Base-by-base conservation (phyloP, 345 rosid genomes). In the Salix dunnii region DNA sequence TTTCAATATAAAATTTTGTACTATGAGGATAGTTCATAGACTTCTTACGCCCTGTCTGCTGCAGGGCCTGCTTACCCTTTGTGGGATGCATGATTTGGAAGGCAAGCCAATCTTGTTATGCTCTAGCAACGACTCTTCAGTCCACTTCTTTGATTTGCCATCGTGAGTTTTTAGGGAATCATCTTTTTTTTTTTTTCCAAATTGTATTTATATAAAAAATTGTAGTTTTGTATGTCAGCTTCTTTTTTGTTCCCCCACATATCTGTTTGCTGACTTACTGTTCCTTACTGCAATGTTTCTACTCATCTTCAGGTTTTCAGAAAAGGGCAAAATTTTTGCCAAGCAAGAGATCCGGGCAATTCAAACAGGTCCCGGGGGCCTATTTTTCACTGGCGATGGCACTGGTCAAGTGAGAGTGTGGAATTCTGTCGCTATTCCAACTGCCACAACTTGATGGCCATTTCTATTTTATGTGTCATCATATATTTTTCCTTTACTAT, bases 321-420 rank as follows among this genome's bases (percentile, higher is more conserved):
- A 96, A 84, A 89, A 92, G 84, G 98, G 97, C 12, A 93, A 92
- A 86, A 96, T 93, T 70, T 92, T 87, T 81, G 86, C 92, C 5
- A 93, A 92, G 80, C 84, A 91, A 80, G 98, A 93, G 88, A 83
- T 96, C 76, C 89, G 98, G 23, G 87, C 94, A 49, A 85, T 96
- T 79, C 91, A 93, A 75, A 70, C 85, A 0, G 97, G 98, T 74
- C 99, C 97, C 0, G 92, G 88, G 1, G 97, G 97, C 38, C 77
- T 96, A 75, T 96, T 96, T 78, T 96, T 96, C 79, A 91, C 97
- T 0, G 99, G 99, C 10, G 99, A 96, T 30, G 98, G 95, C 62
- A 90, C 94, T 31, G 99, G 99, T 65, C 90, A 85, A 85, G 98
- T 91, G 62, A 92, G 84, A 88, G 99, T 96, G 63, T 96, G 98